Conservation (phyloP, 768 basidiomycete species). For the Tephrocybe sp. region DNA sequence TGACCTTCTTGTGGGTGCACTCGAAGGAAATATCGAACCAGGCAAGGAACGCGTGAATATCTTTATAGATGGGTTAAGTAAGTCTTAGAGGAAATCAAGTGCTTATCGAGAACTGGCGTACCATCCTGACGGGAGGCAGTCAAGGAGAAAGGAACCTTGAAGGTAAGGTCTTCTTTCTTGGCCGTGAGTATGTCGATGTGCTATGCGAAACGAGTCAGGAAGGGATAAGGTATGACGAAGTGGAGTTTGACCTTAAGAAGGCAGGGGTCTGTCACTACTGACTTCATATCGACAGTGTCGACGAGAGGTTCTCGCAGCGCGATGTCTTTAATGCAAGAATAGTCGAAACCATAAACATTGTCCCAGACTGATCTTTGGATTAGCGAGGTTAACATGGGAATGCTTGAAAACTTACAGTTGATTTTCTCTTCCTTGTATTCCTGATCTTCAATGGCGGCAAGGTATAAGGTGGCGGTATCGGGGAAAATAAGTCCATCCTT, state of each 20-base stretch:
- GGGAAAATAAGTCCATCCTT: conserved; percentile 93
- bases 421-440: conserved; percentile 99
- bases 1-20: conserved; percentile 92
- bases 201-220: conserved; percentile 33
- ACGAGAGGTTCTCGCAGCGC: conserved; percentile 95
- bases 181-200: conserved; percentile 89
- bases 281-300: conserved; percentile 96
- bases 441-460: conserved; percentile 98
- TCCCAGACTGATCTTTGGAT: conserved; percentile 84
- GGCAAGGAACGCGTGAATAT: conserved; percentile 95
- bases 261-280: conserved; percentile 92
- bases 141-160: conserved; percentile 77
- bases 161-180: conserved; percentile 93
- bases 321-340: conserved; percentile 99
- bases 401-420: conserved; percentile 69
- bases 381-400: neutral
- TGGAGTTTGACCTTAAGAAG: conserved; percentile 91
- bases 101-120: conserved; percentile 40
- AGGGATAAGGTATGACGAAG: neutral
- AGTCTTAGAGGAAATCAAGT: neutral
- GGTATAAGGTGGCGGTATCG: conserved; percentile 86
- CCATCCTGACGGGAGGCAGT: conserved; percentile 89
- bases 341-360: conserved; percentile 99
- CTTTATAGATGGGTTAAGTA: conserved; percentile 38
- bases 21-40: conserved; percentile 99